Evolutionary conservation across 768 basidiomycete genomes (phyloP).

Genomic region (Trichaptum fuscoviolaceum): DNA sequence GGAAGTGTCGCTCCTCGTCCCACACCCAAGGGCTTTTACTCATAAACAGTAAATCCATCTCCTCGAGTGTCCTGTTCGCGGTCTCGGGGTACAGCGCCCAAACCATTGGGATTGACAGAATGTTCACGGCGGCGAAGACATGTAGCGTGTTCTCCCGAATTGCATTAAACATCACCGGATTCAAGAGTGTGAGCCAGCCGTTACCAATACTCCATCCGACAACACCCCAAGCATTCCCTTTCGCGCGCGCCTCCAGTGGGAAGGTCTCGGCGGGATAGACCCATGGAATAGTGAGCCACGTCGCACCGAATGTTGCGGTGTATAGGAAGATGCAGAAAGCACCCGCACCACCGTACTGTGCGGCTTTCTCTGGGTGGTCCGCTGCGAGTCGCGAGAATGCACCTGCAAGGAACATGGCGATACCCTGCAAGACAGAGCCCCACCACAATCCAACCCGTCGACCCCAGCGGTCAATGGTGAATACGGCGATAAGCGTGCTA

Average conservation of each 20-base stretch:
- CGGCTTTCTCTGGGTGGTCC: slow-evolving; percentile 34
- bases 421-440: slow-evolving; percentile 37
- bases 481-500: slow-evolving; percentile 33
- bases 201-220: slow-evolving; percentile 32
- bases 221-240: slow-evolving; percentile 43
- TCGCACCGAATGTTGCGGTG: slow-evolving; percentile 39
- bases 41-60: slow-evolving; percentile 40
- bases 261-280: slow-evolving; percentile 34
- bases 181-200: slow-evolving; percentile 39
- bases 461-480: slow-evolving; percentile 40
- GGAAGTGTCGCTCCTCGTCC: slow-evolving; percentile 38
- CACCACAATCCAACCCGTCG: slow-evolving; percentile 40
- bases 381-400: slow-evolving; percentile 36
- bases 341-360: slow-evolving; percentile 36
- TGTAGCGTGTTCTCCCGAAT: slow-evolving; percentile 41
- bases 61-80: slow-evolving; percentile 39
- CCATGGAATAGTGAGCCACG: slow-evolving; percentile 42
- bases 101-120: slow-evolving; percentile 37
- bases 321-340: slow-evolving; percentile 41
- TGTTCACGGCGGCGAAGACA: slow-evolving; percentile 39
- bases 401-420: slow-evolving; percentile 34
- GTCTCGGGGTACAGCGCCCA: slow-evolving; percentile 43
- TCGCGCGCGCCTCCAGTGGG: slow-evolving; percentile 38
- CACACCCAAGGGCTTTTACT: slow-evolving; percentile 41
- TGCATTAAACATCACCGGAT: slow-evolving; percentile 38